Conservation (phyloP, 805 yeast genomes). For the Blastobotrys terrestris region DNA sequence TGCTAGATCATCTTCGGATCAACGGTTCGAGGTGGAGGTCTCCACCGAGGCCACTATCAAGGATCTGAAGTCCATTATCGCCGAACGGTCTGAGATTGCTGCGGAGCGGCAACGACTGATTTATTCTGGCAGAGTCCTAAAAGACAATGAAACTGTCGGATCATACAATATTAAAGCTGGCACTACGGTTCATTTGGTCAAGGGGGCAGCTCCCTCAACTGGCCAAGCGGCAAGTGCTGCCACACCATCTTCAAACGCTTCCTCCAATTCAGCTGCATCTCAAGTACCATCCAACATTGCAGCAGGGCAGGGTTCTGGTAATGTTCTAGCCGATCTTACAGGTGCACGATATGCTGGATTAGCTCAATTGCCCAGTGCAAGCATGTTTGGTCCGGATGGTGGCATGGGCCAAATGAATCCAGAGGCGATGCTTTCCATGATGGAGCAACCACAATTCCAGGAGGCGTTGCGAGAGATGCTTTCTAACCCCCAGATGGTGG, state of each 20-base stretch:
- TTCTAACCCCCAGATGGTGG: slow-evolving; percentile 83
- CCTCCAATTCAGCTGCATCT: slow-evolving; percentile 20
- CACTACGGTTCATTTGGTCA: slow-evolving; percentile 84
- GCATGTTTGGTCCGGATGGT: slow-evolving; percentile 92
- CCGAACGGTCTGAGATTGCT: slow-evolving; percentile 57
- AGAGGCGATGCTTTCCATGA: slow-evolving; percentile 65
- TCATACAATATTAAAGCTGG: slow-evolving; percentile 79
- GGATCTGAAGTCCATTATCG: slow-evolving; percentile 63
- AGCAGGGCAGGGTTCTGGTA: slow-evolving; percentile 82
- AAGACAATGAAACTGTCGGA: slow-evolving; percentile 69
- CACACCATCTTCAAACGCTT: slow-evolving; percentile 15
- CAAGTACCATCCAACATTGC: slow-evolving; percentile 71
- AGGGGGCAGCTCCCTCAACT: slow-evolving; percentile 54
- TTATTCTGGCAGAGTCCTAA: slow-evolving; percentile 89
- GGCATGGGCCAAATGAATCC: slow-evolving; percentile 75
- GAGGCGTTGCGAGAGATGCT: slow-evolving; percentile 78
- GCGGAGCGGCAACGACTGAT: slow-evolving; percentile 80
- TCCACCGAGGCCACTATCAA: slow-evolving; percentile 50
- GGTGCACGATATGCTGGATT: slow-evolving; percentile 96
- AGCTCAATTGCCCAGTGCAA: slow-evolving; percentile 78
- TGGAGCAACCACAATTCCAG: slow-evolving; percentile 76
- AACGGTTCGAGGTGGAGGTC: slow-evolving; percentile 63
- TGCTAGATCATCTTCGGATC: slow-evolving; percentile 52
- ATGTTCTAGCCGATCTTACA: slow-evolving; percentile 86
- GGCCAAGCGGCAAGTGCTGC: slow-evolving; percentile 22